phyloP scores from a whole-genome alignment of 2,329 filamentous ascomycete genomes.

The Sphaerostilbella broomeana region DNA sequence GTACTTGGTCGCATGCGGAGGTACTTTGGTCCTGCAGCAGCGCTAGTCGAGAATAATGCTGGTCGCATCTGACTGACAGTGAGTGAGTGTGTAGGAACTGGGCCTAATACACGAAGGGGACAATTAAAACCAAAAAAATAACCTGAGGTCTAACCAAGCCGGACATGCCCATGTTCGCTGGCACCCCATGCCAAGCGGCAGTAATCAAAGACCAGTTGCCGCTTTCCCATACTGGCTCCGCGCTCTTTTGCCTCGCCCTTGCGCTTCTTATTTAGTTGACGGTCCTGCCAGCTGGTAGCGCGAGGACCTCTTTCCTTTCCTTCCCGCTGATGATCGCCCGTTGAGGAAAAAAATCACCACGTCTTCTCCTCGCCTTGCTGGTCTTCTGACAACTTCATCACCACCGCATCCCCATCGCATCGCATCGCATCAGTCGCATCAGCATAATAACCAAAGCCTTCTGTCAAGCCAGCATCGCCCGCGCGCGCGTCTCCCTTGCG shows the following conservation, averaged over 20 bases:
- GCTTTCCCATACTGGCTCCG: conserved; percentile 11
- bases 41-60: no score
- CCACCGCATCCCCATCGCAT: no score
- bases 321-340: conserved; percentile 3
- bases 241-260: conserved; percentile 15
- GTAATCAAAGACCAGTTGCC: conserved; percentile 13
- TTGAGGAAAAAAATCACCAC: conserved; percentile 1
- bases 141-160: conserved; percentile 2
- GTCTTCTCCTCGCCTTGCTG: conserved; percentile 2
- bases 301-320: conserved; percentile 7
- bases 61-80: conserved; percentile 1
- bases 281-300: conserved; percentile 10
- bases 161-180: conserved; percentile 1
- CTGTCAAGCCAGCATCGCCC: conserved; percentile 4
- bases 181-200: conserved; percentile 8
- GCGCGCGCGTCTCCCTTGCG: conserved; percentile 3
- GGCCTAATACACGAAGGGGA: background rate
- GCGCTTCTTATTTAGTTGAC: conserved; percentile 14
- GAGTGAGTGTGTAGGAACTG: no score
- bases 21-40: conserved; percentile 12
- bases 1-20: conserved; percentile 5
- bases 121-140: conserved; percentile 6
- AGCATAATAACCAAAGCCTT: conserved; percentile 11
- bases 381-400: conserved; percentile 11
- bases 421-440: conserved; percentile 12